These are phyloP conservation scores for Paraleonurus japonicus DNA, from an alignment of 257 asterid genomes.

Conservation along the genomic window DNA sequence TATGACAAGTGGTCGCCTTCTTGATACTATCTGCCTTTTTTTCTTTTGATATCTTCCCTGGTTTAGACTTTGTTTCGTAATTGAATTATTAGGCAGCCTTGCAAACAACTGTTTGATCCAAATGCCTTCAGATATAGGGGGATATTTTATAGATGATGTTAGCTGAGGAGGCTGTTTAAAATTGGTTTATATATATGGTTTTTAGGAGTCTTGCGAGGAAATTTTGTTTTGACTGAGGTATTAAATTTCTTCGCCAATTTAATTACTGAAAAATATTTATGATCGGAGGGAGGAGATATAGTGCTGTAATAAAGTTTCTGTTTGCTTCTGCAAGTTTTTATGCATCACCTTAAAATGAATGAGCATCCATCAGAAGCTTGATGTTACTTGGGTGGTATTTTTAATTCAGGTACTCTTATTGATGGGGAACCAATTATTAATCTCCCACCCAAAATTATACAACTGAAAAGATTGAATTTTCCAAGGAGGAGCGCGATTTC, in stretches of 20 bases:
- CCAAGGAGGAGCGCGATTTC: constrained; percentile 78
- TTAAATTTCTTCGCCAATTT: neutral
- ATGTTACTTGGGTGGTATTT: constrained; percentile 18
- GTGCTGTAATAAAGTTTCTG: constrained; percentile 1
- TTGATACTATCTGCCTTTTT: neutral
- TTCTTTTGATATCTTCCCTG: neutral
- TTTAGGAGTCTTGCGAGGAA: neutral
- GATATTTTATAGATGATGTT: constrained; percentile 1
- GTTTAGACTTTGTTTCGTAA: neutral
- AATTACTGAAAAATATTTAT: neutral
- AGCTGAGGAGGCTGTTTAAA: neutral
- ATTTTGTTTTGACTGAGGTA: neutral
- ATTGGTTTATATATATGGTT: constrained; percentile 8
- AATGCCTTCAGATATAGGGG: neutral
- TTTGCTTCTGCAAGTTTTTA: constrained; percentile 6
- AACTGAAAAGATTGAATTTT: constrained; percentile 80
- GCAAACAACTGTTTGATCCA: neutral
- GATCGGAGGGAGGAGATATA: neutral
- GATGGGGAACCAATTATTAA: constrained; percentile 91
- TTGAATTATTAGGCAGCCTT: neutral
- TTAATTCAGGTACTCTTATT: constrained; percentile 60
- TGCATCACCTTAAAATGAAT: neutral
- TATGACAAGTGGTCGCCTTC: constrained; percentile 8
- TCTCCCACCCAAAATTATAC: constrained; percentile 81
- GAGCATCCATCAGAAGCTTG: constrained; percentile 25